These are phyloP conservation scores for Phialophora expanda DNA, from an alignment of 2,329 filamentous ascomycete genomes.

Conservation along the genomic window DNA sequence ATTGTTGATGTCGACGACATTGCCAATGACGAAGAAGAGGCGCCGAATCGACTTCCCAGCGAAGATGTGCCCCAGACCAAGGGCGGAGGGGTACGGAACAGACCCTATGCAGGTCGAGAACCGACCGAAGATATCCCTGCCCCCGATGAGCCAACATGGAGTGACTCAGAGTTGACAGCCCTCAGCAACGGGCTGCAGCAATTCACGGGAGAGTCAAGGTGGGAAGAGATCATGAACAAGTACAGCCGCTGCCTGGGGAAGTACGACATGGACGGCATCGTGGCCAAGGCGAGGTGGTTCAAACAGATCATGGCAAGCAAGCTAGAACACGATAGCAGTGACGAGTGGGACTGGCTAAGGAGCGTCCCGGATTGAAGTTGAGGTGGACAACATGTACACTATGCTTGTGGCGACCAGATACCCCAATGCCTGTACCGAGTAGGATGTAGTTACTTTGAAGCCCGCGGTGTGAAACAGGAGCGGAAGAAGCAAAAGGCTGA, in stretches of 20 bases:
- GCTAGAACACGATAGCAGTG: slow-evolving; percentile 6
- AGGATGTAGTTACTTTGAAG: neutral
- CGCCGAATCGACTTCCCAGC: neutral
- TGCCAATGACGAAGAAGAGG: slow-evolving; percentile 1
- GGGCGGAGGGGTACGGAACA: neutral
- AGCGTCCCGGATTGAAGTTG: slow-evolving; percentile 25
- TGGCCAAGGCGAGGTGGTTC: slow-evolving; percentile 33
- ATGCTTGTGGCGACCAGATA: slow-evolving; percentile 10
- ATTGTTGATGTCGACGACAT: slow-evolving; percentile 33
- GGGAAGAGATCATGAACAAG: slow-evolving; percentile 38
- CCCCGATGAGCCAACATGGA: slow-evolving; percentile 36
- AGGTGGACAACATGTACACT: neutral
- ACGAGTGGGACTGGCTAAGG: slow-evolving; percentile 29
- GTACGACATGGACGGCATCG: slow-evolving; percentile 33
- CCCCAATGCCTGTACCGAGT: slow-evolving; percentile 8
- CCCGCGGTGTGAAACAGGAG: neutral
- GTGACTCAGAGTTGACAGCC: slow-evolving; percentile 36
- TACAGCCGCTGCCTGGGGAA: slow-evolving; percentile 20
- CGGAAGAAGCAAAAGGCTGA: slow-evolving; percentile 14
- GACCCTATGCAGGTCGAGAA: slow-evolving; percentile 19
- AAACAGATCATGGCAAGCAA: slow-evolving; percentile 33
- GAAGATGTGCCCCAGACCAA: slow-evolving; percentile 31
- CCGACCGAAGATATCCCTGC: slow-evolving; percentile 34
- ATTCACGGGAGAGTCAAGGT: slow-evolving; percentile 41
- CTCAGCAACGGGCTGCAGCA: slow-evolving; percentile 41